Percentiles rank a stretch among this genome's conserved stretches.
Evolutionary conservation across 805 yeast species (phyloP).

Genomic region (Torulaspora franciscae): DNA sequence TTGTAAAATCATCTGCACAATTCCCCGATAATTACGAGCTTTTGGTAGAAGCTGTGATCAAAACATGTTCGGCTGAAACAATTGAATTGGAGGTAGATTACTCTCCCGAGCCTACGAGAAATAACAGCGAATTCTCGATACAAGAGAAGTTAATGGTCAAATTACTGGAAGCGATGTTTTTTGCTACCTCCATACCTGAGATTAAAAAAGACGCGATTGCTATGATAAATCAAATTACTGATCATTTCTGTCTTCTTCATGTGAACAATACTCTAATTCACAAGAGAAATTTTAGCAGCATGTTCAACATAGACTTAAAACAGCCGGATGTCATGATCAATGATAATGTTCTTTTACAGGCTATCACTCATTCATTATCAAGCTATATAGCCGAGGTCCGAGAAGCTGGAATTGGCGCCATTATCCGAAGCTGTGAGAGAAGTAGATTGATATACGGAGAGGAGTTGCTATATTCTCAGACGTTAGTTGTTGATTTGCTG

Average conservation of each 20-base stretch:
- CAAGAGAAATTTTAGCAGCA: slow-evolving; percentile 58
- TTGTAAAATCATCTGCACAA: slow-evolving; percentile 44
- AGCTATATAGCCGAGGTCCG: slow-evolving; percentile 68
- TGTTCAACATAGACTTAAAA: slow-evolving; percentile 69
- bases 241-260: slow-evolving; percentile 74
- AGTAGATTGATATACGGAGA: slow-evolving; percentile 66
- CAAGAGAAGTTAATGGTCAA: slow-evolving; percentile 63
- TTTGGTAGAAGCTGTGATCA: slow-evolving; percentile 48
- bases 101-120: slow-evolving; percentile 41
- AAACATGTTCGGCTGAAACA: slow-evolving; percentile 33
- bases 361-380: slow-evolving; percentile 74
- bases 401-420: slow-evolving; percentile 62
- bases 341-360: slow-evolving; percentile 66
- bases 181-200: slow-evolving; percentile 70
- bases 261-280: slow-evolving; percentile 69
- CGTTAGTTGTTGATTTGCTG: slow-evolving; percentile 69
- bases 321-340: slow-evolving; percentile 71
- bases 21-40: slow-evolving; percentile 40
- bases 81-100: slow-evolving; percentile 35
- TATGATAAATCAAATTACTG: slow-evolving; percentile 61
- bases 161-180: slow-evolving; percentile 66
- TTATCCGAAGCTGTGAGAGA: slow-evolving; percentile 55
- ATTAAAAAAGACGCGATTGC: slow-evolving; percentile 59
- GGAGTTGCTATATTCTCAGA: slow-evolving; percentile 63
- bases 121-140: slow-evolving; percentile 46